Evolutionary conservation across 129 eudicot genomes (phyloP), one percentile per base, ranked within the genome.

Genomic region (Flaveria sonorensis): DNA sequence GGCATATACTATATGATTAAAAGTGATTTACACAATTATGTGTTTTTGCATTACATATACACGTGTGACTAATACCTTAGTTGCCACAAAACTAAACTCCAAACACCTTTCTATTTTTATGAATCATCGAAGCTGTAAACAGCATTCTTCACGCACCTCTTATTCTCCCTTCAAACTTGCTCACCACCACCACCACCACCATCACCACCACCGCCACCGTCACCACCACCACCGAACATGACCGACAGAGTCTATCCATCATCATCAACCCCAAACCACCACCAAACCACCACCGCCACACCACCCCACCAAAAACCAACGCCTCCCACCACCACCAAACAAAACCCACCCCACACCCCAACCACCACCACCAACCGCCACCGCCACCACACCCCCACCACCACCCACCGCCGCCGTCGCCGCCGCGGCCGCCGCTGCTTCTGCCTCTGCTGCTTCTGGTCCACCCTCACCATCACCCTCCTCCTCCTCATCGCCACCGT

Each of bases 171-270:
- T 10, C 68, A 47, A 14, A 61, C 11, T 7, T 2, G 16, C 21
- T 26, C 28, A 2, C 24, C 62, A 3, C 13, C 8, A 9, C 42
- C 9, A 14, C 28, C 26, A 2, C 43, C 12, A 6, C 59, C 20
- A 0, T 43, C 74, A 9, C 42, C 78, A 1, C 59, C 78, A 3
- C 61, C 68, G 10, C 40, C 70, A 10, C 11, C 7, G 9, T 20
- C 13, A 19, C 16, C 43, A 8, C 39, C n/a, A 16, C 32, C 0
- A 7, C 18, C 28, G 40, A 68, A 51, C 3, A 93, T 94, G 98
- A 85, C 97, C 1, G 98, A 94, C 65, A 91, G 93, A 83, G 92
- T 94, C 28, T 82, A 93, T 76, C 98, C 98, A 5, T 80, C 98
- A 21, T 63, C 92, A 20, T n/a, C 89, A 93, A 66, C 91, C 95